These are phyloP conservation scores for Deuterostichococcus epilithicus DNA, from an alignment of 139 green algal species.

Conservation along the genomic window DNA sequence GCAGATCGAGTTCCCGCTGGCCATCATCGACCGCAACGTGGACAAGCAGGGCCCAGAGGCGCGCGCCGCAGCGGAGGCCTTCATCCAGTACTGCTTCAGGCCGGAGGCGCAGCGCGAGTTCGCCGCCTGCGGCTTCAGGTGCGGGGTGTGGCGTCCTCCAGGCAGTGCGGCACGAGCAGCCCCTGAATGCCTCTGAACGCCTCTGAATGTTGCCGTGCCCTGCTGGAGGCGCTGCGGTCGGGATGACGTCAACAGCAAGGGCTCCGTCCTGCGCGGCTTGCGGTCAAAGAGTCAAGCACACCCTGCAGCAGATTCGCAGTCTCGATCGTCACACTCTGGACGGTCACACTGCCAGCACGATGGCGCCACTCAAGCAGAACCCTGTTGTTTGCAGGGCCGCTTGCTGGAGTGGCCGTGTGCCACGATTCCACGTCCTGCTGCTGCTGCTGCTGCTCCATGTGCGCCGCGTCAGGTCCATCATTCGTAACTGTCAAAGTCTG, in stretches of 20 bases:
- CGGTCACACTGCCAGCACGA: not conserved
- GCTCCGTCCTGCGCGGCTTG: not conserved
- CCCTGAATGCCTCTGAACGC: conserved; percentile 20
- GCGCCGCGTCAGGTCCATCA: not conserved
- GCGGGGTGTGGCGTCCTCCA: conserved; percentile 15
- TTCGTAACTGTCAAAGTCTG: not conserved
- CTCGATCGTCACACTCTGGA: not conserved
- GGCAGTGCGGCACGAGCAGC: conserved; percentile 16
- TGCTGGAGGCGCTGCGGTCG: not conserved
- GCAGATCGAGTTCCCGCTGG: conserved; percentile 29
- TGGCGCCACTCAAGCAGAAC: not conserved
- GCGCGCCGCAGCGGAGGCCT: conserved; percentile 54
- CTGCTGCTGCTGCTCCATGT: too few species aligned
- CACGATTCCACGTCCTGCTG: too few species aligned
- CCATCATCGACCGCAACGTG: conserved; percentile 42
- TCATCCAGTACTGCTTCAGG: conserved; percentile 69
- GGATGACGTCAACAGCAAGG: not conserved
- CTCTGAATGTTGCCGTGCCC: conserved; percentile 1
- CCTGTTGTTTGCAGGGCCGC: not conserved
- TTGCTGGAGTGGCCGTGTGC: not conserved
- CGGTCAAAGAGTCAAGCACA: conserved; percentile 2
- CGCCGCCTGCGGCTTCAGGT: conserved; percentile 63
- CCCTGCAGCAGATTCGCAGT: not conserved
- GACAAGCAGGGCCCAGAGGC: conserved; percentile 7
- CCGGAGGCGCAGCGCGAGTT: conserved; percentile 67